Evolutionary conservation across 106 monocot genomes (phyloP).

Genomic region (Triglochin maritima): DNA sequence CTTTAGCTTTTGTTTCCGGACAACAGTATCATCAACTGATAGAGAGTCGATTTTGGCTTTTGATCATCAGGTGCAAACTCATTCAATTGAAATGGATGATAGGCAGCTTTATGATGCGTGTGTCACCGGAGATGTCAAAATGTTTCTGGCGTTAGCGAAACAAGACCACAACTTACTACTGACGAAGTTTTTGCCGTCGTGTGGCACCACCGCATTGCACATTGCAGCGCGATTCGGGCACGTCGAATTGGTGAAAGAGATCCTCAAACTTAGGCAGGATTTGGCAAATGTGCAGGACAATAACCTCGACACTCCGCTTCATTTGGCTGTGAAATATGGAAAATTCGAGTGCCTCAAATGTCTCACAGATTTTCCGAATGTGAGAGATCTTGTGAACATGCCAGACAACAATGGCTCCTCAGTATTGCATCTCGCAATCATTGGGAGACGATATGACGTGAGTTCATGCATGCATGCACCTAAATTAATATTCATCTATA

Average conservation of each 20-base stretch:
- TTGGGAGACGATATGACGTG: too few relatives aligned
- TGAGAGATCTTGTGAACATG: background rate
- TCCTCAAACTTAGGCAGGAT: background rate
- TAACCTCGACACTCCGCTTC: slow-evolving; percentile 6
- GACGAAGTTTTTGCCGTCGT: background rate
- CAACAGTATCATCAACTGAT: too few relatives aligned
- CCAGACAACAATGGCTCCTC: background rate
- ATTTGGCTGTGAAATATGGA: slow-evolving; percentile 4
- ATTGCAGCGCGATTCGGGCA: slow-evolving; percentile 2
- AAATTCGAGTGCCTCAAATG: too few relatives aligned
- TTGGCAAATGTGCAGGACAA: background rate
- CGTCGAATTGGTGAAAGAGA: background rate
- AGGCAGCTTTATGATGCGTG: background rate
- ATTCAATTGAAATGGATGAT: background rate
- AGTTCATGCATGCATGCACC: too few relatives aligned
- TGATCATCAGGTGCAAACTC: too few relatives aligned
- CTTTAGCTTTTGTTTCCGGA: too few relatives aligned
- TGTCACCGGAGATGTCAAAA: background rate
- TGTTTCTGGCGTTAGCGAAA: background rate
- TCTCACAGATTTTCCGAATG: background rate
- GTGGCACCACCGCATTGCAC: background rate
- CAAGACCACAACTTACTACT: background rate
- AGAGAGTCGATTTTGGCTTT: too few relatives aligned
- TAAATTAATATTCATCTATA: too few relatives aligned
- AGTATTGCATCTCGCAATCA: too few relatives aligned